These are phyloP conservation scores for Magnusiomyces suaveolens DNA, from an alignment of 1,139 yeast genomes.

Conservation along the genomic window DNA sequence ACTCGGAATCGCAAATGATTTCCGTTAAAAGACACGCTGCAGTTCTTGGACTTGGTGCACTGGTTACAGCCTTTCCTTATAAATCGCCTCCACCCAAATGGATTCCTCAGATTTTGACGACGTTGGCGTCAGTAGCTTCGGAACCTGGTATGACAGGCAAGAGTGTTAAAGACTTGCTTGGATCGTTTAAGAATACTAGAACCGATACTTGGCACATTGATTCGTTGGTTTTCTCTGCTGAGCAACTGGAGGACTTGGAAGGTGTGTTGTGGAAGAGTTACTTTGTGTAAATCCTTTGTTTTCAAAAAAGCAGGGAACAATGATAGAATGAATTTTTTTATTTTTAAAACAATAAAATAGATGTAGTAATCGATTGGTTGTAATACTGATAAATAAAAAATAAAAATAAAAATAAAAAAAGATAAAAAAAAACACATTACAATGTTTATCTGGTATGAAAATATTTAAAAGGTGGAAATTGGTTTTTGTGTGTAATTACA, in stretches of 20 bases:
- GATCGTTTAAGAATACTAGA: slow-evolving; percentile 82
- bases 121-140: slow-evolving; percentile 59
- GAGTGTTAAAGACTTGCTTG: slow-evolving; percentile 71
- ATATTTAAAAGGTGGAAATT: too few species aligned
- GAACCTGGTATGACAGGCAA: slow-evolving; percentile 73
- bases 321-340: too few species aligned
- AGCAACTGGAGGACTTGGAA: slow-evolving; percentile 82
- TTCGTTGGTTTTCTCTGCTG: slow-evolving; percentile 60
- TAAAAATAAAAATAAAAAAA: too few species aligned
- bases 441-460: too few species aligned
- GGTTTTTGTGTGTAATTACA: too few species aligned
- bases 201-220: slow-evolving; percentile 97
- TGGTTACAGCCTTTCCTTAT: slow-evolving; percentile 85
- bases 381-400: too few species aligned
- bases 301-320: too few species aligned
- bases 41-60: slow-evolving; percentile 78
- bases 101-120: slow-evolving; percentile 69
- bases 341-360: too few species aligned
- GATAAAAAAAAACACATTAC: too few species aligned
- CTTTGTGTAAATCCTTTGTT: slow-evolving; percentile 45
- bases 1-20: slow-evolving; percentile 20
- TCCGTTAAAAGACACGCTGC: slow-evolving; percentile 60
- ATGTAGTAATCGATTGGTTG: too few species aligned
- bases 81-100: slow-evolving; percentile 85
- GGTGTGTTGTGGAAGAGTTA: slow-evolving; percentile 93